A percentile compares a stretch with the other conserved stretches of the same genome.
Conservation (phyloP, 2,329 filamentous ascomycete species). For the Exophiala calicioides region DNA sequence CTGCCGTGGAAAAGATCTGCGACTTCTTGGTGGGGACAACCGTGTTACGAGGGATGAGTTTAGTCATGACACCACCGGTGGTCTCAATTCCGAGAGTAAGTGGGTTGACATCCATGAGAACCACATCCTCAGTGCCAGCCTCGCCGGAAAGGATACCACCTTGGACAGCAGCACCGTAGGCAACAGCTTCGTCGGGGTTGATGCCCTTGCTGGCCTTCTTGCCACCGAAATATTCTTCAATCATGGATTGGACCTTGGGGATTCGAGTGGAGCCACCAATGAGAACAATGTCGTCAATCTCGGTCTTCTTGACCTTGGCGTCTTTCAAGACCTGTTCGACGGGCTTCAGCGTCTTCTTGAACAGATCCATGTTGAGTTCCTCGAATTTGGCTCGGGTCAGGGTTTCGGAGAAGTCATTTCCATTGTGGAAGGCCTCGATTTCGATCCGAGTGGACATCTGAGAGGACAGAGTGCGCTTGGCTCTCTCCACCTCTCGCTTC, state of each 20-base stretch:
- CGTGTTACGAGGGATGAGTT: slow-evolving; percentile 92
- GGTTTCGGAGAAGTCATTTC: slow-evolving; percentile 97
- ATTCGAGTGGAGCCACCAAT: slow-evolving; percentile 99
- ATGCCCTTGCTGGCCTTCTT: slow-evolving; percentile 99
- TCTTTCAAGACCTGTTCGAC: slow-evolving; percentile 99
- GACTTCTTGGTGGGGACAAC: slow-evolving; percentile 94
- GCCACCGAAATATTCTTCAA: slow-evolving; percentile 91
- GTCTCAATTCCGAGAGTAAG: slow-evolving; percentile 96
- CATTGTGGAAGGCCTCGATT: slow-evolving; percentile 95
- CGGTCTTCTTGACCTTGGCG: slow-evolving; percentile 92
- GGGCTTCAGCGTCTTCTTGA: slow-evolving; percentile 99
- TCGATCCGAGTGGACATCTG: slow-evolving; percentile 93
- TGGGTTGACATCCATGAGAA: slow-evolving; percentile 97
- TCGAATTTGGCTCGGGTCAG: slow-evolving; percentile 99
- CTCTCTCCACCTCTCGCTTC: slow-evolving; percentile 99
- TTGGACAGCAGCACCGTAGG: slow-evolving; percentile 95
- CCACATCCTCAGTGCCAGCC: slow-evolving; percentile 73
- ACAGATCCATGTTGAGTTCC: slow-evolving; percentile 97
- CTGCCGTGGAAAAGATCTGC: slow-evolving; percentile 95
- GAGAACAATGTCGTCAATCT: slow-evolving; percentile 94
- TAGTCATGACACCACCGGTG: slow-evolving; percentile 96
- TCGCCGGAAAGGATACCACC: slow-evolving; percentile 92
- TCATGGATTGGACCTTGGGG: slow-evolving; percentile 90
- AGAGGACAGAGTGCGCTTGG: slow-evolving; percentile 95
- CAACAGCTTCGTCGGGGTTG: slow-evolving; percentile 98